phyloP scores from a whole-genome alignment of 768 basidiomycete genomes.

The Rhodosporidiobolus odoratus region DNA sequence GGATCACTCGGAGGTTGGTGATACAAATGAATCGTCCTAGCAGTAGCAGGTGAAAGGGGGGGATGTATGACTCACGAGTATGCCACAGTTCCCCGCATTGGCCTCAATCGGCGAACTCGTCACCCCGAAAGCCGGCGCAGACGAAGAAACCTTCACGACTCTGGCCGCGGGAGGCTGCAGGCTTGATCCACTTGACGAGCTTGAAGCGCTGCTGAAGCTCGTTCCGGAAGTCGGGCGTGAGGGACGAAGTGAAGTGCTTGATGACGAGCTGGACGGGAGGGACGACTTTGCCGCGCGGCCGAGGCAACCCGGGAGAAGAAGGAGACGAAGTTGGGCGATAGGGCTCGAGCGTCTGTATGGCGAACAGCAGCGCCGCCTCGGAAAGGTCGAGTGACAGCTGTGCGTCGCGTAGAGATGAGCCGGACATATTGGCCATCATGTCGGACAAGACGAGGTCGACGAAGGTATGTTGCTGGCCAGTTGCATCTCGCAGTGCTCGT shows the following conservation, averaged over 20 bases:
- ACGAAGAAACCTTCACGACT: constrained; percentile 82
- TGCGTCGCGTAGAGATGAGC: constrained; percentile 62
- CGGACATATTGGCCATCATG: constrained; percentile 80
- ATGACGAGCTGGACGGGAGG: constrained; percentile 20
- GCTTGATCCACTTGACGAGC: constrained; percentile 67
- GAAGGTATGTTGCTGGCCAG: constrained; percentile 41
- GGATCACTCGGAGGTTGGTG: constrained; percentile 7
- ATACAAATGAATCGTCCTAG: background rate
- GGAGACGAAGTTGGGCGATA: constrained; percentile 44
- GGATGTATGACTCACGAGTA: background rate
- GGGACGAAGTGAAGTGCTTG: constrained; percentile 15
- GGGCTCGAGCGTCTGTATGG: constrained; percentile 52
- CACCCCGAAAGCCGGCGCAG: constrained; percentile 59
- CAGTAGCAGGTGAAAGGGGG: background rate
- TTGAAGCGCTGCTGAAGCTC: constrained; percentile 54
- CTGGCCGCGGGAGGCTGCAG: constrained; percentile 67
- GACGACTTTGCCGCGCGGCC: background rate
- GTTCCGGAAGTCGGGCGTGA: constrained; percentile 11
- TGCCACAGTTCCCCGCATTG: too few species aligned
- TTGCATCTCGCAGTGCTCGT: constrained; percentile 12
- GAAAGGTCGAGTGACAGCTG: constrained; percentile 68
- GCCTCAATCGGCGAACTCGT: background rate
- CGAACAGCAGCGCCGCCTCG: constrained; percentile 66
- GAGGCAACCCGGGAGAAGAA: background rate
- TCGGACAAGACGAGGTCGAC: constrained; percentile 82